Evolutionary conservation across 2,329 filamentous ascomycete genomes (phyloP), one percentile per base, ranked within the genome.

Genomic region (Exophiala lecanii-corni): DNA sequence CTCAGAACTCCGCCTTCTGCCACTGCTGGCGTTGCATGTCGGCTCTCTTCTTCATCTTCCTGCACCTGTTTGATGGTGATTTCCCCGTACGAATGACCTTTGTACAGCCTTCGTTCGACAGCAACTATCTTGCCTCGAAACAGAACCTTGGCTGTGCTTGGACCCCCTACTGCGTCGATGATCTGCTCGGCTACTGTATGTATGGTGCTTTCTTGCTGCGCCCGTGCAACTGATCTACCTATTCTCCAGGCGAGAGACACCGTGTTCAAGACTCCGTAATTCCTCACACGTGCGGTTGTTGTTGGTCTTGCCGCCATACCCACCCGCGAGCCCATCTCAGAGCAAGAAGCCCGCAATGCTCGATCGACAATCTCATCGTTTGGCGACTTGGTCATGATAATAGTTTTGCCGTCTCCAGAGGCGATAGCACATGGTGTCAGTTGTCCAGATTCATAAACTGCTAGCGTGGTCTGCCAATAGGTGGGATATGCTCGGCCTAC

Each of bases 121-220:
- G 71, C 71, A 15, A 79, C 68, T 50, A 83, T 81, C 62, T 83
- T 83, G 19, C 80, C 79, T 44, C 75, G 71, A 64, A 76, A 82
- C n/a, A 83, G 54, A 6, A 82, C 70, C 47, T 68, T 74, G 1
- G 75, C 79, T 0, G 71, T 69, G 3, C 64, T 64, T 0, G 63
- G 53, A 0, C 49, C 49, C n/a, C 49, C 49, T 12, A 51, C 49
- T 10, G 41, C 76, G 0, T 73, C 66, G 12, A 82, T 69, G 46
- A 82, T 80, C 2, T 67, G 67, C 59, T 81, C 75, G 1, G 76
- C 76, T 2, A 81, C 74, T 9, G 61, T 70, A 12, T 73, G 72
- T 1, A 79, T 25, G 23, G 39, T 47, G 23, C 26, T 54, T 36
- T 56, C 56, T 6, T 54, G 67, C n/a, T 18, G 9, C 19, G 33